Percentiles rank a stretch among this genome's conserved stretches.
Conservation (phyloP, 495 filamentous ascomycete genomes). For the Astrocystis sublimbata region DNA sequence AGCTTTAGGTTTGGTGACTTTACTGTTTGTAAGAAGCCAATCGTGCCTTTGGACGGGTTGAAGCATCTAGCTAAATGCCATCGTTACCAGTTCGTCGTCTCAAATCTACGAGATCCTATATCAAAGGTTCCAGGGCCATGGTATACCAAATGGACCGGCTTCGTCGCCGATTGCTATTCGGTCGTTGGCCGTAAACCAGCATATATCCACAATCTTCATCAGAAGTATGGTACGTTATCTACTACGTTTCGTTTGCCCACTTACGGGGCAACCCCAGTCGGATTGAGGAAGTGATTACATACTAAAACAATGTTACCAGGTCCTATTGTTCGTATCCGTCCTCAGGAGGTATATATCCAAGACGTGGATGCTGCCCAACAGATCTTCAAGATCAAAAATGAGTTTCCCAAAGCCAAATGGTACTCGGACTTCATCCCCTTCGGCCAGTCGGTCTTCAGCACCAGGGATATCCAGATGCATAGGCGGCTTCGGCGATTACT, state of each 20-base stretch:
- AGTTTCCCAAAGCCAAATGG: constrained; percentile 24
- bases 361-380: constrained; percentile 25
- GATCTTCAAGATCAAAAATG: constrained; percentile 25
- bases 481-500: constrained; percentile 43
- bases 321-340: constrained; percentile 56
- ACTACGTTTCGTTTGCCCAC: neutral
- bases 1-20: constrained; percentile 1
- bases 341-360: constrained; percentile 52
- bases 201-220: constrained; percentile 31
- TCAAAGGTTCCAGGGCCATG: constrained; percentile 22
- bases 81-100: neutral
- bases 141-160: constrained; percentile 22
- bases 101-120: constrained; percentile 10
- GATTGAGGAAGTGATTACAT: neutral
- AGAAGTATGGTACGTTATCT: constrained; percentile 34
- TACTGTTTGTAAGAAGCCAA: neutral
- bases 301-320: constrained; percentile 22
- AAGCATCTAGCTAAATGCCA: neutral
- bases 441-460: constrained; percentile 37
- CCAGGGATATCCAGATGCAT: constrained; percentile 36
- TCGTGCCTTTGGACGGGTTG: neutral
- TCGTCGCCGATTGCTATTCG: constrained; percentile 21
- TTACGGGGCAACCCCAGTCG: neutral
- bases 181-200: constrained; percentile 7
- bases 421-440: constrained; percentile 22